phyloP scores from a whole-genome alignment of 129 eudicot species.

The Ambrosia artemisiifolia region DNA sequence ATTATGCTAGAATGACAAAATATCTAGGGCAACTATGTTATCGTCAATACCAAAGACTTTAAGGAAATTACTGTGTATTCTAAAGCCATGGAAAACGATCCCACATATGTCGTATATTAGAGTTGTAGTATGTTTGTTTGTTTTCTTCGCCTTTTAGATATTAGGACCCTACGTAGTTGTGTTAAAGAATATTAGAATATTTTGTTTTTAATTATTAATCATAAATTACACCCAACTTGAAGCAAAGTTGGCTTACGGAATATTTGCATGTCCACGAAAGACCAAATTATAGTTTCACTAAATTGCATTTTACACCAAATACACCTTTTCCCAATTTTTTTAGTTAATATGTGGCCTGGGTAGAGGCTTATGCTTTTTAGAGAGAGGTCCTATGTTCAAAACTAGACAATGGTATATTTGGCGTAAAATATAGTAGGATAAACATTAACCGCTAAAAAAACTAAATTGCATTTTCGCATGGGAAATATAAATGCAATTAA shows the following conservation, averaged over 20 bases:
- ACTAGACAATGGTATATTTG: too few species aligned
- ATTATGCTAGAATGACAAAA: conserved; percentile 8
- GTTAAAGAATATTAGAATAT: background rate
- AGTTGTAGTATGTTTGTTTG: background rate
- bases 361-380: too few species aligned
- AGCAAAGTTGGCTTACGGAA: background rate
- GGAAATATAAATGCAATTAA: too few species aligned
- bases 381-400: too few species aligned
- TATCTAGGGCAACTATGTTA: background rate
- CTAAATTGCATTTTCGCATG: background rate
- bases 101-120: background rate
- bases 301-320: background rate
- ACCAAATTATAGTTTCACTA: background rate
- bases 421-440: too few species aligned
- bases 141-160: background rate
- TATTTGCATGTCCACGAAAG: background rate
- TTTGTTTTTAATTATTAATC: background rate
- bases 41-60: conserved; percentile 1
- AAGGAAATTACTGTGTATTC: background rate
- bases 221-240: background rate
- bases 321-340: too few species aligned
- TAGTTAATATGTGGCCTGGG: too few species aligned
- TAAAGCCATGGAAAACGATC: background rate
- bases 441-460: too few species aligned
- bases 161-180: background rate